These are phyloP conservation scores for Podaxis sp. DNA, from an alignment of 768 basidiomycete genomes.

Conservation along the genomic window DNA sequence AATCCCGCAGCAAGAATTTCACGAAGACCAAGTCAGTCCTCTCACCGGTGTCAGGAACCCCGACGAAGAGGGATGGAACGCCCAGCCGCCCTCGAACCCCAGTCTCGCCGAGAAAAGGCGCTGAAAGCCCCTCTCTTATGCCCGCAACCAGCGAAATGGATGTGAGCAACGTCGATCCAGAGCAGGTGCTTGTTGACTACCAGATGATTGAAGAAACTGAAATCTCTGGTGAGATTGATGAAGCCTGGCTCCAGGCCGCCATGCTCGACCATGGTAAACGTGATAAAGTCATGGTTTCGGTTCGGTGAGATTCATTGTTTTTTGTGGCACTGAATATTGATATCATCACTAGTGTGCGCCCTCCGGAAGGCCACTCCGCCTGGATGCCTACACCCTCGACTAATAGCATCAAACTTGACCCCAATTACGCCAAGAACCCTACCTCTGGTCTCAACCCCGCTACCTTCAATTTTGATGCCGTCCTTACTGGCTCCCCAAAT, in stretches of 20 bases:
- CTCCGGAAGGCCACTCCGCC: constrained; percentile 45
- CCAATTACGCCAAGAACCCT: constrained; percentile 46
- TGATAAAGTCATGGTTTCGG: constrained; percentile 84
- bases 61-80: constrained; percentile 36
- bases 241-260: constrained; percentile 40
- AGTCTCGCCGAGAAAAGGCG: constrained; percentile 42
- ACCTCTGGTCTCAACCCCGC: constrained; percentile 25
- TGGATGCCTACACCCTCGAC: constrained; percentile 47
- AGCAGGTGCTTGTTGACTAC: constrained; percentile 73
- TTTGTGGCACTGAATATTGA: constrained; percentile 5
- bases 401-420: constrained; percentile 58
- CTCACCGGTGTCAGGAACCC: constrained; percentile 49
- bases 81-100: constrained; percentile 47
- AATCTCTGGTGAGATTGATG: constrained; percentile 65
- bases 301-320: constrained; percentile 43
- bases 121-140: constrained; percentile 45
- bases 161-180: constrained; percentile 66
- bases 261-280: constrained; percentile 58
- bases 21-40: constrained; percentile 31
- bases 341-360: constrained; percentile 49
- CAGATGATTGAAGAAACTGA: constrained; percentile 67
- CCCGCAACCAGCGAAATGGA: constrained; percentile 66
- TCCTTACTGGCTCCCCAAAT: constrained; percentile 76
- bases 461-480: constrained; percentile 65
- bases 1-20: constrained; percentile 26